Evolutionary conservation across 768 basidiomycete genomes (phyloP), one percentile per base, ranked within the genome.

Genomic region (Saitozyma podzolica): DNA sequence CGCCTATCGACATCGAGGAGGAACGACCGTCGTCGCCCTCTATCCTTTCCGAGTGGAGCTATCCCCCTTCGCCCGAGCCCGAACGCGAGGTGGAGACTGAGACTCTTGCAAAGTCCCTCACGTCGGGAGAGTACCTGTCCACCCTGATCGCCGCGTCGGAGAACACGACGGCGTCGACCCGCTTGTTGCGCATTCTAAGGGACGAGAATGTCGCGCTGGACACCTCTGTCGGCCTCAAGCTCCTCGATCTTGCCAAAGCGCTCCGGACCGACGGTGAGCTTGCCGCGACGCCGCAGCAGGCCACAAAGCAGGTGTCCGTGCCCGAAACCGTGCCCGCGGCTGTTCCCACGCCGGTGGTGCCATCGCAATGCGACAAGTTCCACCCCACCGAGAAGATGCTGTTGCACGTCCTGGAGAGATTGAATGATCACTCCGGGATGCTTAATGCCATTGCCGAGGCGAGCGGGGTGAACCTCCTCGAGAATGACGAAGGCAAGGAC

Each of bases 371-470:
- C 11, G 54, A 43, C 2, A 41, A 40, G 43, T 6, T 9, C 29
- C 4, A 56, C 9, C 40, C 20, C 2, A 6, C 54, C 19, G 55
- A 56, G 41, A 47, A 11, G 11, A 49, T 55, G 47, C 14, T 56
- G 37, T 14, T 41, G 14, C 56, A 55, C 47, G 51, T 66, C 29
- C 41, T 60, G 40, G 65, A 62, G 20, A 60, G 57, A 50, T 52
- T 72, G 9, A 65, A 72, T 54, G 65, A 65, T 6, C 61, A 69
- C 20, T 62, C 64, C 6, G 60, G 47, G 14, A 67, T 67, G 63
- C 64, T 72, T 40, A 67, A 69, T 41, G 61, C 59, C 13, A 69
- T 72, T 47, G 68, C 70, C n/a, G 61, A 63, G 50, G 62, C 50
- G 2, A 61, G 66, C 16, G 68, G 71, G 1, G 61, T 68, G 13